phyloP scores from a whole-genome alignment of 495 filamentous ascomycete species.

The Neurospora sp. region DNA sequence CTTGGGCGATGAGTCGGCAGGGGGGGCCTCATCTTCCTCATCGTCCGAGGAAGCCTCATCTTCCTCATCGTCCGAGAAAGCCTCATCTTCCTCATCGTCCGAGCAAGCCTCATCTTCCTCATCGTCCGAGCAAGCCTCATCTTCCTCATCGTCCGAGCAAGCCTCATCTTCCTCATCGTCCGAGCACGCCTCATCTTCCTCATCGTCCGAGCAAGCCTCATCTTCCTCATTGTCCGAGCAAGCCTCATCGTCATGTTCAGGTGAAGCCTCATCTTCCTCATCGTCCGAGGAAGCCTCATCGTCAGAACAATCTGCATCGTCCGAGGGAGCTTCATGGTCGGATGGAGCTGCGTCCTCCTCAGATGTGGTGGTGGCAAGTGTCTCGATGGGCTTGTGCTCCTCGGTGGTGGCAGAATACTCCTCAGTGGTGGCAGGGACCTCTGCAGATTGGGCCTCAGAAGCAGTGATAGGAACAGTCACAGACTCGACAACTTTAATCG shows the following conservation, averaged over 20 bases:
- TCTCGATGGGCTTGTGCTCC: neutral
- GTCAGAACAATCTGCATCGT: neutral
- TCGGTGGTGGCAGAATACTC: neutral
- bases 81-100: neutral
- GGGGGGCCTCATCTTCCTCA: neutral
- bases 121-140: neutral
- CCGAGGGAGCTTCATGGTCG: neutral
- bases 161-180: neutral
- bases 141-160: neutral
- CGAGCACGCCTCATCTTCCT: neutral
- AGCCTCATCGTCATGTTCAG: neutral
- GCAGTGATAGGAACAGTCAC: neutral
- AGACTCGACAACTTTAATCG: neutral
- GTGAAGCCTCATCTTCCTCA: neutral
- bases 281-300: neutral
- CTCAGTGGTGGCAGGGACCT: neutral
- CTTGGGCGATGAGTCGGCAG: neutral
- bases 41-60: neutral
- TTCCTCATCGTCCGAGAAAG: no score
- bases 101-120: neutral
- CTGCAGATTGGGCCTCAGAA: neutral
- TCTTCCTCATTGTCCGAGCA: neutral
- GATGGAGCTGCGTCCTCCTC: neutral
- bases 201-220: neutral
- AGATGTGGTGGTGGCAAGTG: neutral